Percentiles rank a stretch among this genome's conserved stretches.
phyloP scores from a whole-genome alignment of 768 basidiomycete species.

The Royoungia palumana region DNA sequence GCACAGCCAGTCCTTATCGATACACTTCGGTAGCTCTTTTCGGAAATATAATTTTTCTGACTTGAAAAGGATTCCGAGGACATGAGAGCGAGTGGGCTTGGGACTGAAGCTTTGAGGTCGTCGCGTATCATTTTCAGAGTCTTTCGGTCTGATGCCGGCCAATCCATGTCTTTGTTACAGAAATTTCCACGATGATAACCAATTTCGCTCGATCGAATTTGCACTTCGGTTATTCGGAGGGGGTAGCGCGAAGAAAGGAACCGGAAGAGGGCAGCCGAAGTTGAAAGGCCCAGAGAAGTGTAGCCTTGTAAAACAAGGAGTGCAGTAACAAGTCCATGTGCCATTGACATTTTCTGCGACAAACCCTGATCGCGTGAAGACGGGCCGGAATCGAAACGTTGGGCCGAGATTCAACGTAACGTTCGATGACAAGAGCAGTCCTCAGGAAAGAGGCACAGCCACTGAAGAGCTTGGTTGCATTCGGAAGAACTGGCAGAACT shows the following conservation, averaged over 20 bases:
- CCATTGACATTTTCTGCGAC: no score
- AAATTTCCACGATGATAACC: slow-evolving; percentile 6
- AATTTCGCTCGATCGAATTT: slow-evolving; percentile 16
- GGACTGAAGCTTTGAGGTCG: slow-evolving; percentile 16
- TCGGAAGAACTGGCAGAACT: no score
- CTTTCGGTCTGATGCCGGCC: slow-evolving; percentile 12
- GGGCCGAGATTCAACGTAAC: no score
- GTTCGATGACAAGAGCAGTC: no score
- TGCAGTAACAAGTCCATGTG: no score
- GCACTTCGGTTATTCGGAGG: slow-evolving; percentile 15
- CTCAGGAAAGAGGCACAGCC: no score
- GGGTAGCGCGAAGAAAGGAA: neutral
- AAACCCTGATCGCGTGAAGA: no score
- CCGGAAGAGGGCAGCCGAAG: neutral
- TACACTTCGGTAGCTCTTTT: slow-evolving; percentile 24
- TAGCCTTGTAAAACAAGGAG: neutral
- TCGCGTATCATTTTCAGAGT: slow-evolving; percentile 12
- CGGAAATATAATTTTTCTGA: neutral
- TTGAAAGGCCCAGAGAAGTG: neutral
- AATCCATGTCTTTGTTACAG: neutral
- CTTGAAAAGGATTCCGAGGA: slow-evolving; percentile 19
- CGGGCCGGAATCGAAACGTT: no score
- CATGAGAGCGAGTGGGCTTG: slow-evolving; percentile 2
- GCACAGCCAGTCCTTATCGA: slow-evolving; percentile 28
- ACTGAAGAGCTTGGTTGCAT: no score